Evolutionary conservation across 2,329 filamentous ascomycete genomes (phyloP).

Genomic region (Colletotrichum lindemuthianum): DNA sequence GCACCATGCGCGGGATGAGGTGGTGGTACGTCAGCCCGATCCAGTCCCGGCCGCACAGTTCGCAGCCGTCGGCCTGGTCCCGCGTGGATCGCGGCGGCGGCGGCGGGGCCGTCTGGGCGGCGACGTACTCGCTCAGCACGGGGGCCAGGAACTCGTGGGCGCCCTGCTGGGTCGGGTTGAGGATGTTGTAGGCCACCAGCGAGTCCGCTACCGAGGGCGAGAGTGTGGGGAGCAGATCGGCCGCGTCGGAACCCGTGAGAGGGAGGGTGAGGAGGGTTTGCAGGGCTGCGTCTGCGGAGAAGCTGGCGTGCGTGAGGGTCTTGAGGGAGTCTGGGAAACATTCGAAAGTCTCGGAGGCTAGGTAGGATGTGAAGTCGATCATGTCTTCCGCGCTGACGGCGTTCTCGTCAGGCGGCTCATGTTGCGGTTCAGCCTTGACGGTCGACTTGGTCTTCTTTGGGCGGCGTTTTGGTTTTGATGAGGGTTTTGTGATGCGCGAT

Average conservation of each 20-base stretch:
- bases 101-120: slow-evolving; percentile 66
- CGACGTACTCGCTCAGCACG: slow-evolving; percentile 71
- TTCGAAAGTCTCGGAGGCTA: slow-evolving; percentile 75
- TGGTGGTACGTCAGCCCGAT: slow-evolving; percentile 86
- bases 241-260: slow-evolving; percentile 60
- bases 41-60: slow-evolving; percentile 80
- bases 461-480: slow-evolving; percentile 58
- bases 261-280: slow-evolving; percentile 67
- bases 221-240: slow-evolving; percentile 62
- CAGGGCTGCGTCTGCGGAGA: slow-evolving; percentile 59
- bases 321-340: slow-evolving; percentile 70
- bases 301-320: slow-evolving; percentile 67
- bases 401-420: slow-evolving; percentile 9
- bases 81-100: slow-evolving; percentile 70
- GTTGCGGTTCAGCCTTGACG: not conserved
- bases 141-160: slow-evolving; percentile 68
- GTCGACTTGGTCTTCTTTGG: slow-evolving; percentile 43
- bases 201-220: slow-evolving; percentile 73
- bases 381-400: slow-evolving; percentile 69
- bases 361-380: slow-evolving; percentile 84
- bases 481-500: slow-evolving; percentile 60
- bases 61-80: slow-evolving; percentile 66
- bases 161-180: slow-evolving; percentile 51
- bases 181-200: slow-evolving; percentile 72
- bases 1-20: slow-evolving; percentile 81